Percentiles rank a stretch among this genome's conserved stretches.
phyloP scores from a whole-genome alignment of 441 rosid genomes.

The Croton setiger region DNA sequence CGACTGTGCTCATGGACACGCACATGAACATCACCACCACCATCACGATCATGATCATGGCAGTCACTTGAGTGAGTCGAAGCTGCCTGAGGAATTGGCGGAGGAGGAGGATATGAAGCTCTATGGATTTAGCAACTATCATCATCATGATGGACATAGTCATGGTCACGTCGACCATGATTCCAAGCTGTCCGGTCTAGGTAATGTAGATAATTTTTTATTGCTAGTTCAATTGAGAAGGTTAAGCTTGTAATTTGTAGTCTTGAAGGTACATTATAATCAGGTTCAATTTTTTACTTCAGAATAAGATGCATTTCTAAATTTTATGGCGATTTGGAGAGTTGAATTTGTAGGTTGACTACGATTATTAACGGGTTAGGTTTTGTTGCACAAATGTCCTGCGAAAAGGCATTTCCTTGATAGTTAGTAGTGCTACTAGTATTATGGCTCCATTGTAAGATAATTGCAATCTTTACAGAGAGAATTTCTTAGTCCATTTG shows the following conservation, averaged over 20 bases:
- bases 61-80: slow-evolving; percentile 22
- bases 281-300: not conserved
- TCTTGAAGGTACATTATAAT: not conserved
- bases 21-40: slow-evolving; percentile 30
- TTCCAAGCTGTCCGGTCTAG: slow-evolving; percentile 50
- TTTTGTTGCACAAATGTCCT: not conserved
- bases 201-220: slow-evolving; percentile 24
- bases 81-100: slow-evolving; percentile 81
- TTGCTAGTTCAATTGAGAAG: not conserved
- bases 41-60: slow-evolving; percentile 30
- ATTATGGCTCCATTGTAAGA: not conserved
- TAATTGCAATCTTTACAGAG: not conserved
- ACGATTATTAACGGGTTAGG: not conserved
- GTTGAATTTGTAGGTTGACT: not conserved
- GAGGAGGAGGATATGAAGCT: slow-evolving; percentile 80
- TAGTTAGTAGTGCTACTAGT: too few species aligned
- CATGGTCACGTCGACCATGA: slow-evolving; percentile 32
- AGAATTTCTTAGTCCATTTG: not conserved
- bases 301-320: not conserved
- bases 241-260: not conserved
- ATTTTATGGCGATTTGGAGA: not conserved
- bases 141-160: slow-evolving; percentile 24
- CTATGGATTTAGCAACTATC: slow-evolving; percentile 26
- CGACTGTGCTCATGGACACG: slow-evolving; percentile 17
- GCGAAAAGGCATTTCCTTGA: not conserved